Base-by-base conservation (phyloP, 169 alveolate genomes). In the Toxoplasma gondii region DNA sequence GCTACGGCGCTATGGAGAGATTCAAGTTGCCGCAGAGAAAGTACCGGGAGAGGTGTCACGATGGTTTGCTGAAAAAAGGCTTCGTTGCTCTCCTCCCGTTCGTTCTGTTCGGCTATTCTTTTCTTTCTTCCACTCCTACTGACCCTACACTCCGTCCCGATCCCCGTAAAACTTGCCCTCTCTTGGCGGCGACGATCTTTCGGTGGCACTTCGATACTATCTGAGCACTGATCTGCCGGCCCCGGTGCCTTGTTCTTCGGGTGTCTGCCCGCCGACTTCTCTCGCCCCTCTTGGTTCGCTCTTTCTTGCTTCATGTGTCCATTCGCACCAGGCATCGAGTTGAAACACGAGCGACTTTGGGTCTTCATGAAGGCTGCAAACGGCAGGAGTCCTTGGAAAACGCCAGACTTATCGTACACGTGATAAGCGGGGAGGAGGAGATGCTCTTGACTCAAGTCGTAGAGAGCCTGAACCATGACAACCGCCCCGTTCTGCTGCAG, bases 341-440 rank as follows among this genome's bases (percentile, higher is more conserved):
- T 17, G 4, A 49, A 17, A 49, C 58, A 49, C 58, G 58, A 49
- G 58, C 58, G 27, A 49, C 58, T 31, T 12, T 31, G 39, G 27
- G 34, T 10, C 27, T 70, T 31, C 34, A 70, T 70, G 83, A 70
- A 12, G 16, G 83, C 83, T 0, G 83, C 83, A 70, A 17, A 70
- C 83, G 83, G 83, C 34, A 70, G 31, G 43, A 70, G 34, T 17
- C 83, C 83, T 70, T 70, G 83, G 39, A 70, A 70, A 31, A n/a
- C 39, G 34, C 83, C 83, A 12, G 34, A n/a, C 39, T 70, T 70
- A 24, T 70, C 83, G 39, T 70, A 70, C 19, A 70, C 83, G 39
- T 70, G 83, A 24, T 70, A 70, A 17, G 83, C 34, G 34, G 83
- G 83, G 83, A 70, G 83, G 2, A 70, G 83, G 16, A 70, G 83